Evolutionary conservation across 148 eudicot species (phyloP), one percentile per base, ranked within the genome.

Genomic region (Arctostaphylos glauca): DNA sequence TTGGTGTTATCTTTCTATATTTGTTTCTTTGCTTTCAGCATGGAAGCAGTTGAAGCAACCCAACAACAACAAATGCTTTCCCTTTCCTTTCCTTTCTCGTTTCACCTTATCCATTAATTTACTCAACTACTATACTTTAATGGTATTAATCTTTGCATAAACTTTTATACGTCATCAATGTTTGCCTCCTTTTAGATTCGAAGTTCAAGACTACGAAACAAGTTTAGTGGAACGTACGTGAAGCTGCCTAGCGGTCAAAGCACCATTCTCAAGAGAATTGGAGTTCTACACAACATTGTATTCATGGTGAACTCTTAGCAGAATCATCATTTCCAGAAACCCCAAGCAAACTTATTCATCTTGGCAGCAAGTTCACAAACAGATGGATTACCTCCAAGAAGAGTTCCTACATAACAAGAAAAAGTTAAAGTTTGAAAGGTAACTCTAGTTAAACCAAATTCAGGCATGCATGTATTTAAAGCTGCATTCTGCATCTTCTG

Each of bases 321-420:
- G 43, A 77, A 55, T 55, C 48, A 3, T 55, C 64, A 55, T 53
- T 18, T 77, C 43, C 64, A 31, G 80, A 7, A 64, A 77, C 66
- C 64, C 80, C 66, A 77, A 77, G 80, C 48, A 77, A 31, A 77
- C 9, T 77, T 54, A 38, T 77, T 77, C 66, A 55, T 77, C 80
- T 55, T 77, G 21, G 64, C 59, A 53, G 80, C 64, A 14, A 77
- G 80, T 31, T 25, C 13, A 31, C 19, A 19, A 55, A 38, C 48
- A 54, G 62, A 31, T 31, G 47, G 80, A 23, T 15, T 38, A 55
- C 80, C 80, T 77, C 80, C 80, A 55, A 77, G 44, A 77, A 55
- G 46, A 55, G 58, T 77, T 77, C 66, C 80, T 77, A 16, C 48
- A 74, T 23, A 74, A 19, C 38, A 74, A 10, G 77, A 21, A 47